phyloP scores from a whole-genome alignment of 2,329 filamentous ascomycete genomes.

The Lojkania enalia region DNA sequence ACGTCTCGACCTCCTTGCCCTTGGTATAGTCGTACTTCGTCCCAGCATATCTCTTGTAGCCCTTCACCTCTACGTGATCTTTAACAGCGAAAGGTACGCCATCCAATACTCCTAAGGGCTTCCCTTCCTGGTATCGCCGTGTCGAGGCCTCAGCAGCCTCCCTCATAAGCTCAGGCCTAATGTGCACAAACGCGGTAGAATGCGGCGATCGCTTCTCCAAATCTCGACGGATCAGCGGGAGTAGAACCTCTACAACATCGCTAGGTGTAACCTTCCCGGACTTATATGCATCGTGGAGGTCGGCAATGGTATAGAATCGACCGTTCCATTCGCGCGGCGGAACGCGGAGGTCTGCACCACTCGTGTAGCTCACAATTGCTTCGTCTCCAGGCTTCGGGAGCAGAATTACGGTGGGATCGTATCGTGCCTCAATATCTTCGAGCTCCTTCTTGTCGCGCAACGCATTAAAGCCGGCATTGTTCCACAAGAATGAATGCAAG shows the following conservation, averaged over 20 bases:
- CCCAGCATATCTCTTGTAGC: conserved; percentile 69
- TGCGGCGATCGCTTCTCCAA: conserved; percentile 60
- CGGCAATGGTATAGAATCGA: conserved; percentile 61
- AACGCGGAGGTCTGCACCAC: conserved; percentile 24
- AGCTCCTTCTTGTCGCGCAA: conserved; percentile 61
- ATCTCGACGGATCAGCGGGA: conserved; percentile 70
- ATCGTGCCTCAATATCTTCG: conserved; percentile 57
- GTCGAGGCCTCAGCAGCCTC: conserved; percentile 73
- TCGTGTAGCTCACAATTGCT: conserved; percentile 23
- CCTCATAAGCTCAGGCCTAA: conserved; percentile 63
- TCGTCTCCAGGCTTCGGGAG: conserved; percentile 27
- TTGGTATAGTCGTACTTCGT: conserved; percentile 62
- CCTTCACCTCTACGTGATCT: conserved; percentile 74
- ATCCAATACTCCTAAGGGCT: conserved; percentile 68
- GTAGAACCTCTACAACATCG: conserved; percentile 69
- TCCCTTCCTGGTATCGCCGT: conserved; percentile 66
- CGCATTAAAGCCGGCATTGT: conserved; percentile 67
- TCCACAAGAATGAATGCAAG: conserved; percentile 69
- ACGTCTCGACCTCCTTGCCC: conserved; percentile 56
- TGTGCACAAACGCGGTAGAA: conserved; percentile 72
- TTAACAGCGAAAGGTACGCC: conserved; percentile 84
- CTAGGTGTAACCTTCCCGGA: conserved; percentile 71
- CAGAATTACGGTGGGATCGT: conserved; percentile 62
- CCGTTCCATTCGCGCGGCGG: conserved; percentile 20
- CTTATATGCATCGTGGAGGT: conserved; percentile 77